phyloP scores from a whole-genome alignment of 139 green algal species.

The Chlamydomonas sp. region DNA sequence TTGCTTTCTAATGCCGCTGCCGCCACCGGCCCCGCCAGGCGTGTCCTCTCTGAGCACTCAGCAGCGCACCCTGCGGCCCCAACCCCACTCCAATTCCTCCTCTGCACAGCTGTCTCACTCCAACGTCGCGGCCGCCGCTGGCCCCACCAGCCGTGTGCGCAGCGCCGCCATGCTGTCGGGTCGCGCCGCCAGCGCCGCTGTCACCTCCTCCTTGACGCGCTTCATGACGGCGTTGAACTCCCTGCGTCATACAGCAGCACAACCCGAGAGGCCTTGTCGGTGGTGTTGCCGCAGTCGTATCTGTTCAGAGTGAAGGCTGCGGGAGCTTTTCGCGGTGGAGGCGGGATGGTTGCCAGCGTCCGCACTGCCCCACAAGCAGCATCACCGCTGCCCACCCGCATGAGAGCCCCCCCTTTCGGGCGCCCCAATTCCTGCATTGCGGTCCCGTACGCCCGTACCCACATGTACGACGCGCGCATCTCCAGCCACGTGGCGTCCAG shows the following conservation, averaged over 20 bases:
- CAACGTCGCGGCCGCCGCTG: neutral
- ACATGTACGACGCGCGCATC: slow-evolving; percentile 43
- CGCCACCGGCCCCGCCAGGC: no score
- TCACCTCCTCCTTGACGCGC: slow-evolving; percentile 40
- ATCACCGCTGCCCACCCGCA: slow-evolving; percentile 12
- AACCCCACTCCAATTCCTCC: no score
- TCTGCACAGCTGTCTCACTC: neutral
- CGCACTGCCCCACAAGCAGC: no score
- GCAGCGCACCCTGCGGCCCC: no score
- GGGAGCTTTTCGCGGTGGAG: slow-evolving; percentile 2
- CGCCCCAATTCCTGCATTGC: no score
- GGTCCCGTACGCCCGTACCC: neutral
- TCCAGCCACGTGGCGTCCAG: slow-evolving; percentile 75
- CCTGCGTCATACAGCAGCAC: slow-evolving; percentile 58
- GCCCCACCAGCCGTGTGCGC: slow-evolving; percentile 9
- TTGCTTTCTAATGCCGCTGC: no score
- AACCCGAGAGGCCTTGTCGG: neutral
- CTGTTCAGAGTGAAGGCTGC: neutral
- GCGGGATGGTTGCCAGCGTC: no score
- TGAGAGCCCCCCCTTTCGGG: no score
- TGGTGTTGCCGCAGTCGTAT: neutral
- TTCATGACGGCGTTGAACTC: slow-evolving; percentile 71
- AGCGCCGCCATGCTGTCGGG: slow-evolving; percentile 8
- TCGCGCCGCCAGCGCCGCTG: slow-evolving; percentile 18
- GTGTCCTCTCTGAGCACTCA: no score